phyloP scores from a whole-genome alignment of 495 filamentous ascomycete genomes.

The Darksidea phi region DNA sequence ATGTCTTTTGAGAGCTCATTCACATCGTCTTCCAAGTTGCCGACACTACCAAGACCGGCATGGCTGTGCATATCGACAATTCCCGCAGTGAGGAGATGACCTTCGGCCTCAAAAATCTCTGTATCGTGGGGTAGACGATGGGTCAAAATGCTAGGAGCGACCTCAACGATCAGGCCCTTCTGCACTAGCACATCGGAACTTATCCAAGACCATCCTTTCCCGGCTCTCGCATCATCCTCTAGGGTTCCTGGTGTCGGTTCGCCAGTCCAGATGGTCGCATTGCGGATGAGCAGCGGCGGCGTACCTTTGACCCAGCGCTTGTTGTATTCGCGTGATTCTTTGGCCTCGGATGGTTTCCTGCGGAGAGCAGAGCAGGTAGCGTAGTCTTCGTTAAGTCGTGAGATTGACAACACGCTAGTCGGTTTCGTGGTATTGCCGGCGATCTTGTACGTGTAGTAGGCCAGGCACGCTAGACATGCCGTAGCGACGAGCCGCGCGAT shows the following conservation, averaged over 20 bases:
- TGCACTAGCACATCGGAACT: constrained; percentile 34
- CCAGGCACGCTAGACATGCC: constrained; percentile 14
- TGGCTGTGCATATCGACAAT: constrained; percentile 70
- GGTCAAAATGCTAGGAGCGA: constrained; percentile 17
- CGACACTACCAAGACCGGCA: constrained; percentile 38
- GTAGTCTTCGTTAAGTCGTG: constrained; percentile 27
- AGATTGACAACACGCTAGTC: constrained; percentile 12
- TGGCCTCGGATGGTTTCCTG: constrained; percentile 16
- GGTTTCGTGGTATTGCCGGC: constrained; percentile 11
- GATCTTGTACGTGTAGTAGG: constrained; percentile 8
- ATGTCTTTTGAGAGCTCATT: constrained; percentile 49
- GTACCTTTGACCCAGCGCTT: constrained; percentile 32
- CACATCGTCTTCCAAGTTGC: constrained; percentile 44
- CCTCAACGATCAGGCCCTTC: constrained; percentile 33
- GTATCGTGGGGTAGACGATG: constrained; percentile 15
- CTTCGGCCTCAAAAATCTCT: constrained; percentile 52
- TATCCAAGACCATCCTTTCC: constrained; percentile 36
- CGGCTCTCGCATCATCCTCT: constrained; percentile 25
- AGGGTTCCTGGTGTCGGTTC: constrained; percentile 25
- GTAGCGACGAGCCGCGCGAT: no score
- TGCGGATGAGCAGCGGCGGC: constrained; percentile 32
- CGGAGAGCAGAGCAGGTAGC: constrained; percentile 29
- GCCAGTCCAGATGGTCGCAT: constrained; percentile 40
- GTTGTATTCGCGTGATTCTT: constrained; percentile 27
- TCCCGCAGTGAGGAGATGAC: constrained; percentile 60